Evolutionary conservation across 164 flowering plant genomes (phyloP), one percentile per base, ranked within the genome.

Genomic region (Euptelea pleiosperma): DNA sequence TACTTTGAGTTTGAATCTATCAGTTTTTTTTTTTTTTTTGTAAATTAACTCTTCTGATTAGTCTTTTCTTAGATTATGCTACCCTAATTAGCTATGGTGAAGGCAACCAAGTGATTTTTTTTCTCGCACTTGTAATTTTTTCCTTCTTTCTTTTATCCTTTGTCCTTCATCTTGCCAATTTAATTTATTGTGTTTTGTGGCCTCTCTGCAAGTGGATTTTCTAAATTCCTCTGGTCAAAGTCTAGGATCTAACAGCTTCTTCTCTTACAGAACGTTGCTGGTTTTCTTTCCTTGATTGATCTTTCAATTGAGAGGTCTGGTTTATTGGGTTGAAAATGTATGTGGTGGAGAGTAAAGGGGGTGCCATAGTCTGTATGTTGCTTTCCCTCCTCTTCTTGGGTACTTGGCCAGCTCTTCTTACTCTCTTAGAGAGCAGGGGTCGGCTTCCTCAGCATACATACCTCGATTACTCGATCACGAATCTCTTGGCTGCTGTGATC

Each of bases 391-490:
- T 79, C 26, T 85, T 82, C 63, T 63, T 90, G 75, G 95, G 97
- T 19, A 87, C 92, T 48, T 87, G 95, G 95, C 97, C 97, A 43
- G 97, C 97, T 28, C 28, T 90, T 42, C 36, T 90, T 69, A 79
- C 91, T 39, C 76, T 82, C 3, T 65, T 85, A 5, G 97, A 90
- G 68, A 75, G 95, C 48, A 72, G 97, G 28, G 97, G 95, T 15
- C 79, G 97, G 9, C 87, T 87, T 54, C 97, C 97, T 26, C 97
- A 90, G 46, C 97, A 90, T 60, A 85, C 97, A 37, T 90, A 90
- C 57, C 90, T 90, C 25, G 97, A 90, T 68, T 90, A 87, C 51
- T 70, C 95, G 0, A 60, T 85, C 60, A 82, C 95, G 0, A 90
- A 90, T 76, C 74, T 90, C 60, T 69, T 87, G 69, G 89, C 92